These are phyloP conservation scores for Beauveria bassiana DNA, from an alignment of 2,329 filamentous ascomycete species.

Conservation along the genomic window DNA sequence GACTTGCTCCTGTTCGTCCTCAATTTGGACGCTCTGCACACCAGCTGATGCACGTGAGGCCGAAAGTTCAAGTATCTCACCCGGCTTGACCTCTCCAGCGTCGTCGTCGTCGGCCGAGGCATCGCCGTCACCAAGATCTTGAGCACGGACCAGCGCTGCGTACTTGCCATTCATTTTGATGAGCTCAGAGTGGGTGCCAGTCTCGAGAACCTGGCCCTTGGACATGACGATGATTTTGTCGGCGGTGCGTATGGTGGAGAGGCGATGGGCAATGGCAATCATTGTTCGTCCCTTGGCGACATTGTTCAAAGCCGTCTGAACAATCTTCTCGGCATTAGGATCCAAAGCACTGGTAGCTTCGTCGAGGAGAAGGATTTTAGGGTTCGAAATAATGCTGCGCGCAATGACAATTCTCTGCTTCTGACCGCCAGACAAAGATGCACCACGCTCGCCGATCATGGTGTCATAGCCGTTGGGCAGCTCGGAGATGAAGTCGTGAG, in stretches of 20 bases:
- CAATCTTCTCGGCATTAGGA: slow-evolving; percentile 38
- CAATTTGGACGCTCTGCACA: slow-evolving; percentile 8
- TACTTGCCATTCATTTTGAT: slow-evolving; percentile 42
- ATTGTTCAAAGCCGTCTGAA: slow-evolving; percentile 48
- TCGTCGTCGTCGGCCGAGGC: slow-evolving; percentile 14
- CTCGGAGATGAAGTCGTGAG: slow-evolving; percentile 44
- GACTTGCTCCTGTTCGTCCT: slow-evolving; percentile 7
- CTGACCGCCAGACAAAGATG: slow-evolving; percentile 59
- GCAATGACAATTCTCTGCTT: slow-evolving; percentile 61
- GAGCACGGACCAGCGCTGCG: slow-evolving; percentile 38
- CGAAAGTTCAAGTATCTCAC: slow-evolving; percentile 12
- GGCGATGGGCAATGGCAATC: slow-evolving; percentile 55
- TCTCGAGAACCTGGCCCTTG: slow-evolving; percentile 50
- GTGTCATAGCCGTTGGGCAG: slow-evolving; percentile 52
- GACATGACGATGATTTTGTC: slow-evolving; percentile 60
- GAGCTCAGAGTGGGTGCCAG: slow-evolving; percentile 54
- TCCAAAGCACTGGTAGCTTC: slow-evolving; percentile 58
- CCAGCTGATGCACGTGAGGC: slow-evolving; percentile 17
- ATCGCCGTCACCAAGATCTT: slow-evolving; percentile 27
- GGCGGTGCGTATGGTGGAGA: slow-evolving; percentile 52
- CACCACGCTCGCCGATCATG: slow-evolving; percentile 55
- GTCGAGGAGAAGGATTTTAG: slow-evolving; percentile 57
- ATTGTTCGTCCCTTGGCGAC: slow-evolving; percentile 52
- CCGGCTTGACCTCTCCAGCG: slow-evolving; percentile 23
- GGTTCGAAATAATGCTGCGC: slow-evolving; percentile 56